A percentile compares a stretch with the other conserved stretches of the same genome.
Conservation (phyloP, 2,329 filamentous ascomycete genomes). For the Fusarium sp. region DNA sequence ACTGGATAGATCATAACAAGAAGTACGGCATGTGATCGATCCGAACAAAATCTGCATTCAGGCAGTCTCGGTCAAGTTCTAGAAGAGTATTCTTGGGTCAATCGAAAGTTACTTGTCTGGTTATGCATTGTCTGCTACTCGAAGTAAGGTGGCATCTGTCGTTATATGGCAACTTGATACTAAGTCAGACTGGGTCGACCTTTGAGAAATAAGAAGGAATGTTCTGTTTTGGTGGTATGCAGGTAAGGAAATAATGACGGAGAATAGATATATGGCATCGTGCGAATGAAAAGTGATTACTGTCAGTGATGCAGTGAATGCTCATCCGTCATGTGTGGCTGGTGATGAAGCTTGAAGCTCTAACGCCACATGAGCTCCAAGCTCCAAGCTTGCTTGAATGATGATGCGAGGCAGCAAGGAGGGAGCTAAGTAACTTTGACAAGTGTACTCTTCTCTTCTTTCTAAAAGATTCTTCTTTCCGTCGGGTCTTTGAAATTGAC, state of each 20-base stretch:
- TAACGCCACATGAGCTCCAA: slow-evolving; percentile 22
- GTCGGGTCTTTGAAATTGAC: slow-evolving; percentile 2
- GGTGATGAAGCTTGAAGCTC: slow-evolving; percentile 12
- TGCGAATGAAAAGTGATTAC: background rate
- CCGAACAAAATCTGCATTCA: background rate
- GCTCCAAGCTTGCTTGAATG: slow-evolving; percentile 13
- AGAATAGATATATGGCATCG: background rate
- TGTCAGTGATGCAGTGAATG: background rate
- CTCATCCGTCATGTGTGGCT: slow-evolving; percentile 23
- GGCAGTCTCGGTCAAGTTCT: background rate
- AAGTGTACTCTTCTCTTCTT: background rate
- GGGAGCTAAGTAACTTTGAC: background rate
- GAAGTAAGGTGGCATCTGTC: background rate
- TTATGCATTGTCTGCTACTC: background rate
- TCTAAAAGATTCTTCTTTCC: slow-evolving; percentile 5
- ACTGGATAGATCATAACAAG: background rate
- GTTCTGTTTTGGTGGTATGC: background rate
- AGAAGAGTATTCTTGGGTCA: background rate
- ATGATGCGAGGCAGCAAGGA: background rate
- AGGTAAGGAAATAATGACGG: background rate
- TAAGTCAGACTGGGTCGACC: background rate
- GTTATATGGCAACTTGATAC: background rate
- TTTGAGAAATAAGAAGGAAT: background rate
- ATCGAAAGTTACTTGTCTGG: background rate
- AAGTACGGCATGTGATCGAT: background rate